Percentiles rank a stretch among this genome's conserved stretches.
Evolutionary conservation across 2,329 filamentous ascomycete species (phyloP).

Genomic region (Beauveria pseudobassiana): DNA sequence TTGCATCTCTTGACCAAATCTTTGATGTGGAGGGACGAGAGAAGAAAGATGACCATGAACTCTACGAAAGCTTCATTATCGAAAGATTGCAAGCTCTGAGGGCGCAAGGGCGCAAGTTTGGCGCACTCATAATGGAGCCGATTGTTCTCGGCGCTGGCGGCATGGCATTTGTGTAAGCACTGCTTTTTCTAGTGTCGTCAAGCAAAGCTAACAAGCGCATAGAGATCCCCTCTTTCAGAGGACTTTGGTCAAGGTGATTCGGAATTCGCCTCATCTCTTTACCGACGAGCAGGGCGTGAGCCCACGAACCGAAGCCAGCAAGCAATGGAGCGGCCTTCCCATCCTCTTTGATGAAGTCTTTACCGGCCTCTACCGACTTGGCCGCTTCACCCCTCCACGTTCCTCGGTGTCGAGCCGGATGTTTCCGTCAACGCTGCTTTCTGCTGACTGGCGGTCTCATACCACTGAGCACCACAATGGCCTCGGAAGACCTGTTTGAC

Average conservation of each 20-base stretch:
- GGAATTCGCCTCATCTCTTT: conserved; percentile 51
- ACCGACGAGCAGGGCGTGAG: conserved; percentile 17
- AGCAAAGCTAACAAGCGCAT: conserved; percentile 10
- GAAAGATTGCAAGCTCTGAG: conserved; percentile 44
- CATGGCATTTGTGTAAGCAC: conserved; percentile 67
- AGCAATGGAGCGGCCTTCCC: conserved; percentile 64
- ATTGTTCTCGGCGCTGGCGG: conserved; percentile 75
- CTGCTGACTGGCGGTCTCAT: conserved; percentile 74
- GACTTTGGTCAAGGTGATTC: conserved; percentile 59
- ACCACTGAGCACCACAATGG: conserved; percentile 68
- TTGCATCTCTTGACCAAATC: conserved; percentile 44
- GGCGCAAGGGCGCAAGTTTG: conserved; percentile 57
- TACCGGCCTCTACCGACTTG: conserved; percentile 76
- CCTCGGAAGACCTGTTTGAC: conserved; percentile 65
- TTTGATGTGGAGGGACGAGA: conserved; percentile 51
- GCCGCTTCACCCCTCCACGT: conserved; percentile 62
- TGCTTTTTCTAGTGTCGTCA: not conserved
- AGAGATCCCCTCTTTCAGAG: conserved; percentile 78
- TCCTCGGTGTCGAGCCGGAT: conserved; percentile 62
- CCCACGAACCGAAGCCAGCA: conserved; percentile 15
- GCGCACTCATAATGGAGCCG: conserved; percentile 73
- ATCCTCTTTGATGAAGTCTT: conserved; percentile 84
- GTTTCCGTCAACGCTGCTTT: conserved; percentile 76
- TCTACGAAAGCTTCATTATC: conserved; percentile 55
- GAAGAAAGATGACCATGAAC: conserved; percentile 33